Percentiles rank a stretch among this genome's conserved stretches.
phyloP scores from a whole-genome alignment of 2,329 filamentous ascomycete species.

The Monosporascus sp. region DNA sequence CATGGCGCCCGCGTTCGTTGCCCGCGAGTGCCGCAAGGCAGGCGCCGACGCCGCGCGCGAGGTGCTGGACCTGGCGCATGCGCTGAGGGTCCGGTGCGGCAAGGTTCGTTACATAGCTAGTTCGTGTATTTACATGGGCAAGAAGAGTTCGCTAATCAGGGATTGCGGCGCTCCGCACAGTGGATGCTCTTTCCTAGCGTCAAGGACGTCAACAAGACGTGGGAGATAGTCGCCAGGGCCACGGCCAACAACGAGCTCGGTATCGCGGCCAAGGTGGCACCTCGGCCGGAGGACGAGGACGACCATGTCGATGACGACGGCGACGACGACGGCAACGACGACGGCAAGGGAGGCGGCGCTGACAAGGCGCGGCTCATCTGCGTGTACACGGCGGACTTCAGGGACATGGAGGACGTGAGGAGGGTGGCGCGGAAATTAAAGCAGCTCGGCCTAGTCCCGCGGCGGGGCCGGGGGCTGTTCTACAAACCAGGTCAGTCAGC shows the following conservation, averaged over 20 bases:
- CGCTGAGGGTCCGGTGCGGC: slow-evolving; percentile 55
- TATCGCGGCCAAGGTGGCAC: slow-evolving; percentile 67
- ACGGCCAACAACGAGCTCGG: slow-evolving; percentile 68
- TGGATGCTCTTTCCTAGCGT: slow-evolving; percentile 69
- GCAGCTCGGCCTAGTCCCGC: slow-evolving; percentile 55
- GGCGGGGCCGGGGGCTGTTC: slow-evolving; percentile 52
- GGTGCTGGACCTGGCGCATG: slow-evolving; percentile 57
- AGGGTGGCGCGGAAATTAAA: slow-evolving; percentile 61
- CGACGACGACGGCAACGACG: slow-evolving; percentile 24
- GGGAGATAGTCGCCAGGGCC: slow-evolving; percentile 62
- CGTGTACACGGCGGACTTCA: slow-evolving; percentile 74
- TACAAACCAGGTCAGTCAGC: slow-evolving; percentile 66
- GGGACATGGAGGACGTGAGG: slow-evolving; percentile 61
- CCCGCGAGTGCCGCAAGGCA: slow-evolving; percentile 45
- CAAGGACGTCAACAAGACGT: slow-evolving; percentile 54
- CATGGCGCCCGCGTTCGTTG: slow-evolving; percentile 31
- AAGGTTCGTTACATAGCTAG: slow-evolving; percentile 46
- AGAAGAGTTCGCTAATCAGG: neutral
- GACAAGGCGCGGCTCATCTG: slow-evolving; percentile 59
- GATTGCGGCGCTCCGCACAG: slow-evolving; percentile 16
- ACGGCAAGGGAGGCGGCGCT: slow-evolving; percentile 34
- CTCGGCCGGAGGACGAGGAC: slow-evolving; percentile 39
- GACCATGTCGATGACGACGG: slow-evolving; percentile 34
- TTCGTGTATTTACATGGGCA: neutral
- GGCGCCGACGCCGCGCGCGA: slow-evolving; percentile 45